phyloP scores from a whole-genome alignment of 441 rosid genomes.

The Capsella rubella region DNA sequence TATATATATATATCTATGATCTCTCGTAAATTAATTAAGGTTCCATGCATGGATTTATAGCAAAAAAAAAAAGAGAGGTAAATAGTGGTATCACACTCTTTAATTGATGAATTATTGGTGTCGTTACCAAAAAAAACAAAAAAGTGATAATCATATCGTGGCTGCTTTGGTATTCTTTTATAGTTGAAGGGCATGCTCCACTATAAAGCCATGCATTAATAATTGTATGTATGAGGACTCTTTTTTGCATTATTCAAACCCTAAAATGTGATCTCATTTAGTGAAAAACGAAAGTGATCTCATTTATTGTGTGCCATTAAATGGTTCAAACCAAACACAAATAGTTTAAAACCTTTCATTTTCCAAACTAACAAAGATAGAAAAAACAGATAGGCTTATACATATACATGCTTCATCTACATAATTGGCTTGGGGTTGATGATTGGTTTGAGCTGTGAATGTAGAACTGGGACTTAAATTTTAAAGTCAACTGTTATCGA shows the following conservation, averaged over 20 bases:
- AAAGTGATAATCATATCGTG: conserved; percentile 2
- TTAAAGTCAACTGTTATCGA: background rate
- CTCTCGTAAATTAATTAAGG: background rate
- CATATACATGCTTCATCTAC: background rate
- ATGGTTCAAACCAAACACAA: conserved; percentile 38
- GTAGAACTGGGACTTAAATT: background rate
- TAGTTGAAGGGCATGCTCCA: conserved; percentile 21
- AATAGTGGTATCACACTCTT: background rate
- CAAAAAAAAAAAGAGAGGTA: background rate
- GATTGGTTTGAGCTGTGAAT: background rate
- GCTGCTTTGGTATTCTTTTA: conserved; percentile 22
- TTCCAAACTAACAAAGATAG: conserved; percentile 30
- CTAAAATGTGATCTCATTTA: conserved; percentile 40
- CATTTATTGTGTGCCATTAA: conserved; percentile 41
- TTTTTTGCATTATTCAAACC: conserved; percentile 33
- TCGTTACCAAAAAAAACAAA: background rate
- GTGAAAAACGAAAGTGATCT: conserved; percentile 28
- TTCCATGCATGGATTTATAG: background rate
- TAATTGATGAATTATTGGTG: background rate
- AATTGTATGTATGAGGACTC: background rate
- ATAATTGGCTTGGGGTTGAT: background rate
- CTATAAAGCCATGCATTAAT: conserved; percentile 20
- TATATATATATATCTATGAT: background rate
- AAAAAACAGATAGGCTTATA: conserved; percentile 24
- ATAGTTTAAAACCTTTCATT: conserved; percentile 12